Conservation (phyloP, 2,329 filamentous ascomycete species). For the Talaromyces sp. region DNA sequence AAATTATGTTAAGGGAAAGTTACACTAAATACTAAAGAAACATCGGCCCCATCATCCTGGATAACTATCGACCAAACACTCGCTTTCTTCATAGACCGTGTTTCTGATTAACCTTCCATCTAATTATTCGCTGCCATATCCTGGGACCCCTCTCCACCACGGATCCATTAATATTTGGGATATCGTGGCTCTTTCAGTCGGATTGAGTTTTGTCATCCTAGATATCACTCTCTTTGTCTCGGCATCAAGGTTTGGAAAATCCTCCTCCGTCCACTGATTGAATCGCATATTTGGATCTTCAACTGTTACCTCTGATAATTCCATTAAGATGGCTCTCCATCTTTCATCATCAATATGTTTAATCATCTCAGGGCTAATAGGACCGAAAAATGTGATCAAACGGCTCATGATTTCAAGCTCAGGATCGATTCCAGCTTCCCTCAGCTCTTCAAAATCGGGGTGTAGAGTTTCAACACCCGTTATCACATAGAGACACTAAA, state of each 20-base stretch:
- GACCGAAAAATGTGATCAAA: slow-evolving; percentile 24
- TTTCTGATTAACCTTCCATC: too few relatives aligned
- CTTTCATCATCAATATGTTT: slow-evolving; percentile 25
- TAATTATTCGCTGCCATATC: too few relatives aligned
- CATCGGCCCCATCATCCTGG: too few relatives aligned
- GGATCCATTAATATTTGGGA: slow-evolving; percentile 16
- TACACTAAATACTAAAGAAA: too few relatives aligned
- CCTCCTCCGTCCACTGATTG: slow-evolving; percentile 24
- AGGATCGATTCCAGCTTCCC: slow-evolving; percentile 20
- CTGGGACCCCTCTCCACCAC: too few relatives aligned
- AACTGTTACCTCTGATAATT: slow-evolving; percentile 21
- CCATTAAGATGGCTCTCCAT: slow-evolving; percentile 20
- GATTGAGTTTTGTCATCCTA: slow-evolving; percentile 29
- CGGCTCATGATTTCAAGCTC: slow-evolving; percentile 25
- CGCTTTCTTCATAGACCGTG: too few relatives aligned
- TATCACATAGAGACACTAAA: slow-evolving; percentile 23
- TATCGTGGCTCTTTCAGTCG: slow-evolving; percentile 26
- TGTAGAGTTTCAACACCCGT: slow-evolving; percentile 23
- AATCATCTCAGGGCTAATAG: slow-evolving; percentile 24
- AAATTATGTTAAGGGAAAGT: too few relatives aligned
- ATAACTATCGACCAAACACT: too few relatives aligned
- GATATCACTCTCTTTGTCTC: slow-evolving; percentile 27
- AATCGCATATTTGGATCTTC: slow-evolving; percentile 18
- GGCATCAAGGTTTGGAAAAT: slow-evolving; percentile 26
- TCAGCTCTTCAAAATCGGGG: slow-evolving; percentile 22